Percentiles rank a stretch among this genome's conserved stretches.
phyloP scores from a whole-genome alignment of 345 rosid genomes.

The Kandelia obovata region DNA sequence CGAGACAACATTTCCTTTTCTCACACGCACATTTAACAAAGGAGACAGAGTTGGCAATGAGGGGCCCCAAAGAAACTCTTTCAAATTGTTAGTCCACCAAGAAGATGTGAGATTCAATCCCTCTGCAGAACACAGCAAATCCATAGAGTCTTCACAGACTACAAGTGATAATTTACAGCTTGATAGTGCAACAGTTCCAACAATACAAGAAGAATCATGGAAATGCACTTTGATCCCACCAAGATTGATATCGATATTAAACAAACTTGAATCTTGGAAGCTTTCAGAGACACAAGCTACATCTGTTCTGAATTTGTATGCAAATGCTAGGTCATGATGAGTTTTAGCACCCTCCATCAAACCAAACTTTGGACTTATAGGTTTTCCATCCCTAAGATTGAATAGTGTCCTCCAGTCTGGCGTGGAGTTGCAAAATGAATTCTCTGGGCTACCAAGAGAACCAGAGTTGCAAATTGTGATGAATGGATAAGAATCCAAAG shows the following conservation, averaged over 20 bases:
- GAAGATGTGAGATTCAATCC: slow-evolving; percentile 68
- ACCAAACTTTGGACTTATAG: slow-evolving; percentile 34
- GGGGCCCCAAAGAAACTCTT: slow-evolving; percentile 69
- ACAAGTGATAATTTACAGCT: slow-evolving; percentile 41
- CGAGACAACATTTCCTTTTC: slow-evolving; percentile 43
- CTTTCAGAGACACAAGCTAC: slow-evolving; percentile 26
- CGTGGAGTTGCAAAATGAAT: slow-evolving; percentile 41
- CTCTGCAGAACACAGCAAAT: slow-evolving; percentile 61
- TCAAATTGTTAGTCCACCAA: slow-evolving; percentile 49
- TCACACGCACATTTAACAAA: slow-evolving; percentile 62
- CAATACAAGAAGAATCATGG: slow-evolving; percentile 70
- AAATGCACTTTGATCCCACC: slow-evolving; percentile 58
- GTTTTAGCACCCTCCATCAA: slow-evolving; percentile 26
- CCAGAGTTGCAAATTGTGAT: slow-evolving; percentile 48
- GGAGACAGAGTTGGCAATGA: slow-evolving; percentile 48
- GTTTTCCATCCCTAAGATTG: slow-evolving; percentile 34
- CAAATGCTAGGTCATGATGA: slow-evolving; percentile 18
- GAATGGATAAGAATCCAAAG: slow-evolving; percentile 68
- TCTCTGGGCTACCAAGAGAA: slow-evolving; percentile 48
- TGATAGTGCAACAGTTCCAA: slow-evolving; percentile 64
- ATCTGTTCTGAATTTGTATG: slow-evolving; percentile 21
- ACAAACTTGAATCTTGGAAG: slow-evolving; percentile 27
- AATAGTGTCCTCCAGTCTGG: slow-evolving; percentile 60
- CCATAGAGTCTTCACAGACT: slow-evolving; percentile 44
- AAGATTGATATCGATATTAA: slow-evolving; percentile 45